These are phyloP conservation scores for Leucocoprinus birnbaumii DNA, from an alignment of 768 basidiomycete genomes.

Conservation along the genomic window DNA sequence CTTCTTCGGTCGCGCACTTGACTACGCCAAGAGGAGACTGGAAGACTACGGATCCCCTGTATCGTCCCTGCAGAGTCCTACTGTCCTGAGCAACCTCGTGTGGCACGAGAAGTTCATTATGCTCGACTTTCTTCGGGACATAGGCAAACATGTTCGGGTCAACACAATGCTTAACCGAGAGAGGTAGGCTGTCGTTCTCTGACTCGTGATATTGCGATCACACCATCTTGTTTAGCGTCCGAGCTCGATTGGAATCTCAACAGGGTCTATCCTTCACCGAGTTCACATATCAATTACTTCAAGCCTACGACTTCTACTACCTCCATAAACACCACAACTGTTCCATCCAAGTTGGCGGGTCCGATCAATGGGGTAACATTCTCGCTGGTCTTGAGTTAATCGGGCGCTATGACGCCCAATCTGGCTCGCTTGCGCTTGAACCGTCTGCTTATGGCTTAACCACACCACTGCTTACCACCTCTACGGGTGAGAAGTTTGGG, in stretches of 20 bases:
- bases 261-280: slow-evolving; percentile 98
- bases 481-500: slow-evolving; percentile 92
- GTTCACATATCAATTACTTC: slow-evolving; percentile 95
- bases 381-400: slow-evolving; percentile 92
- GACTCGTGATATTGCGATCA: neutral
- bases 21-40: slow-evolving; percentile 49
- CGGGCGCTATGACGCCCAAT: slow-evolving; percentile 33
- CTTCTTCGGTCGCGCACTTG: slow-evolving; percentile 68
- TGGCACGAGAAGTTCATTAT: slow-evolving; percentile 78
- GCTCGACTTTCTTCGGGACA: slow-evolving; percentile 80
- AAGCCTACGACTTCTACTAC: slow-evolving; percentile 92
- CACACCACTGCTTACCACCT: slow-evolving; percentile 89
- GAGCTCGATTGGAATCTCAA: slow-evolving; percentile 71
- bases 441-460: slow-evolving; percentile 68
- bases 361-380: slow-evolving; percentile 99
- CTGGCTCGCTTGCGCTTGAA: slow-evolving; percentile 18
- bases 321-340: slow-evolving; percentile 67
- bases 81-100: slow-evolving; percentile 48
- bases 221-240: slow-evolving; percentile 53
- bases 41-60: neutral
- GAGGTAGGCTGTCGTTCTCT: slow-evolving; percentile 48
- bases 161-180: slow-evolving; percentile 90
- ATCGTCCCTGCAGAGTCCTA: neutral
- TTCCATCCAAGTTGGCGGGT: slow-evolving; percentile 89
- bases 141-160: slow-evolving; percentile 78